These are phyloP conservation scores for Seminavis robusta DNA, from an alignment of 108 stramenopile species.

Conservation along the genomic window DNA sequence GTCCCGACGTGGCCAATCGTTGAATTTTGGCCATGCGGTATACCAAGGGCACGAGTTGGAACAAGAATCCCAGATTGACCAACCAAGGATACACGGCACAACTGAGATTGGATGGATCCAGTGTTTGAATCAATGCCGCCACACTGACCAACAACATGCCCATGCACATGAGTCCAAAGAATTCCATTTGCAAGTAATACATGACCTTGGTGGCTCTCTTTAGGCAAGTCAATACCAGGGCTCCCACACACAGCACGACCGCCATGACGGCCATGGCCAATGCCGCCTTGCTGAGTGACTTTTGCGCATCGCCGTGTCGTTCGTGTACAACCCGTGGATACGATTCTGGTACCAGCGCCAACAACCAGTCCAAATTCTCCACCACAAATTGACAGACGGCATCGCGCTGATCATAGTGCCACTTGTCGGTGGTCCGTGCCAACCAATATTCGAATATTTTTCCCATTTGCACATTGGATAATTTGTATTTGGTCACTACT, in stretches of 20 bases:
- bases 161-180: conserved; percentile 21
- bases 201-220: conserved; percentile 3
- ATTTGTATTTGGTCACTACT: not conserved
- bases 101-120: conserved; percentile 8
- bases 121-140: conserved; percentile 15
- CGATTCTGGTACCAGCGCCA: conserved; percentile 11
- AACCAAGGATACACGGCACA: conserved; percentile 33
- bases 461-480: not conserved
- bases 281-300: conserved; percentile 1
- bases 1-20: conserved; percentile 11
- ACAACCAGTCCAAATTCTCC: conserved; percentile 17
- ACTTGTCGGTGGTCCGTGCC: not conserved
- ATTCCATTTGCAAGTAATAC: conserved; percentile 15
- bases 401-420: conserved; percentile 18
- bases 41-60: conserved; percentile 32
- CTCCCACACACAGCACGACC: not conserved
- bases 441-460: conserved; percentile 2
- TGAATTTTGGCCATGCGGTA: conserved; percentile 40
- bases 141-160: conserved; percentile 29
- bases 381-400: conserved; percentile 24
- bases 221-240: not conserved
- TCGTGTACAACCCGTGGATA: conserved; percentile 14
- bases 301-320: not conserved
- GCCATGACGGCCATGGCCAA: conserved; percentile 2
- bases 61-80: conserved; percentile 29